These are phyloP conservation scores for Dipteronia sinensis DNA, from an alignment of 345 rosid species.

Conservation along the genomic window DNA sequence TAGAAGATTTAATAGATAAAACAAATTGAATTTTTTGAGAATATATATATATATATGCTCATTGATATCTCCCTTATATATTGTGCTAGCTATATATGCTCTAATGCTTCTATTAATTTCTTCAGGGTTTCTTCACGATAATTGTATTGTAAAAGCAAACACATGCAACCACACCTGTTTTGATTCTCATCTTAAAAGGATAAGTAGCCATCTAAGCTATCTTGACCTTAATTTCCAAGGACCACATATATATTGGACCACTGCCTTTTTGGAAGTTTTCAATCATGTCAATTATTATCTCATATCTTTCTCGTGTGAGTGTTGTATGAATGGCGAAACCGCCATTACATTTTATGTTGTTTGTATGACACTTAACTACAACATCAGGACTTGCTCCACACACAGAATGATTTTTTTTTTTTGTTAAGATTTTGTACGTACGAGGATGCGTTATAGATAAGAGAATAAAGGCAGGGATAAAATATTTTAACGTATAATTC, in stretches of 20 bases:
- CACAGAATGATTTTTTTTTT: background rate
- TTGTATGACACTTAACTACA: background rate
- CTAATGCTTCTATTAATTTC: too few species aligned
- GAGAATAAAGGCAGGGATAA: slow-evolving; percentile 11
- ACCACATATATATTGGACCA: slow-evolving; percentile 25
- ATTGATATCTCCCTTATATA: slow-evolving; percentile 3
- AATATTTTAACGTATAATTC: background rate
- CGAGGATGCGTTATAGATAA: slow-evolving; percentile 28
- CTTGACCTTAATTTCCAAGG: slow-evolving; percentile 4
- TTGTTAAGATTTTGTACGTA: background rate
- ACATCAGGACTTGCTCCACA: background rate
- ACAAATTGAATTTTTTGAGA: background rate
- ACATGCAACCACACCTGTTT: background rate
- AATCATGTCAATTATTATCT: background rate
- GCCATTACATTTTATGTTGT: slow-evolving; percentile 8
- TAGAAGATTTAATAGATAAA: background rate
- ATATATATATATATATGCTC: background rate
- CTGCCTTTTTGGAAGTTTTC: slow-evolving; percentile 12
- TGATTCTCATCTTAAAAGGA: slow-evolving; percentile 2
- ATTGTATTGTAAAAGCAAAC: slow-evolving; percentile 6
- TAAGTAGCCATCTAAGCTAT: background rate
- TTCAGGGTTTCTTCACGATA: background rate
- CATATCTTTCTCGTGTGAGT: background rate
- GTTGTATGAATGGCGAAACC: slow-evolving; percentile 3
- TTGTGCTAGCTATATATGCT: background rate